These are phyloP conservation scores for Leccinum pachyderme DNA, from an alignment of 1,284 basidiomycete species.

Conservation along the genomic window DNA sequence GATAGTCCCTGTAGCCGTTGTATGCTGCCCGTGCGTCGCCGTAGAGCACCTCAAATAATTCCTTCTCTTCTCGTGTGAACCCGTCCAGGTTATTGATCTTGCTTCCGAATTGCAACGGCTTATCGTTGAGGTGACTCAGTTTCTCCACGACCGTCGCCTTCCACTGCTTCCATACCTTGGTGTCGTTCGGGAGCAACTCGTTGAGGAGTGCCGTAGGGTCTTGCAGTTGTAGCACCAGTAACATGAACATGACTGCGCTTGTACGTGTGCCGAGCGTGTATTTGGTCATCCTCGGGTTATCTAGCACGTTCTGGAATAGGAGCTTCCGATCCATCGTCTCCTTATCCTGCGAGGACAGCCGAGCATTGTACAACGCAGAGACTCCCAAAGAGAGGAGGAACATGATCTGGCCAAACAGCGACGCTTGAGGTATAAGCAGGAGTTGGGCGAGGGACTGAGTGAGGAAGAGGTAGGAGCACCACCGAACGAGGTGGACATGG, in stretches of 20 bases:
- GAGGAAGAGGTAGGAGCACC: slow-evolving; percentile 23
- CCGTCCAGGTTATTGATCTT: slow-evolving; percentile 6
- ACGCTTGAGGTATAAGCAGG: slow-evolving; percentile 13
- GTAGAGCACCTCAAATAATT: slow-evolving; percentile 10
- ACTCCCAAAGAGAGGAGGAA: neutral
- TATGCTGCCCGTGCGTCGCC: slow-evolving; percentile 10
- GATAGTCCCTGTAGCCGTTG: slow-evolving; percentile 4
- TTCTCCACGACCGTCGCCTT: slow-evolving; percentile 7
- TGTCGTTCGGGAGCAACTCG: slow-evolving; percentile 18
- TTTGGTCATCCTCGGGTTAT: slow-evolving; percentile 10
- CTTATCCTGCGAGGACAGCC: slow-evolving; percentile 19
- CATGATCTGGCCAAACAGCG: neutral
- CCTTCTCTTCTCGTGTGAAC: slow-evolving; percentile 3
- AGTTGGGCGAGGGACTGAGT: slow-evolving; percentile 19
- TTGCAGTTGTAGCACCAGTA: neutral
- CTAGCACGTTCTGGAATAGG: slow-evolving; percentile 3
- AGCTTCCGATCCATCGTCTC: slow-evolving; percentile 17
- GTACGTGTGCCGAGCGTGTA: slow-evolving; percentile 20
- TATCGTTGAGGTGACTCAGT: neutral
- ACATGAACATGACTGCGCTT: slow-evolving; percentile 13
- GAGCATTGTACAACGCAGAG: slow-evolving; percentile 14
- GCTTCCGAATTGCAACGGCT: neutral
- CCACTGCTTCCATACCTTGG: slow-evolving; percentile 17
- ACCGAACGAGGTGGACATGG: slow-evolving; percentile 18
- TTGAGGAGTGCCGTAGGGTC: neutral